A percentile compares a stretch with the other conserved stretches of the same genome.
phyloP scores from a whole-genome alignment of 2,329 filamentous ascomycete genomes.

The Neonectria neomacrospora region DNA sequence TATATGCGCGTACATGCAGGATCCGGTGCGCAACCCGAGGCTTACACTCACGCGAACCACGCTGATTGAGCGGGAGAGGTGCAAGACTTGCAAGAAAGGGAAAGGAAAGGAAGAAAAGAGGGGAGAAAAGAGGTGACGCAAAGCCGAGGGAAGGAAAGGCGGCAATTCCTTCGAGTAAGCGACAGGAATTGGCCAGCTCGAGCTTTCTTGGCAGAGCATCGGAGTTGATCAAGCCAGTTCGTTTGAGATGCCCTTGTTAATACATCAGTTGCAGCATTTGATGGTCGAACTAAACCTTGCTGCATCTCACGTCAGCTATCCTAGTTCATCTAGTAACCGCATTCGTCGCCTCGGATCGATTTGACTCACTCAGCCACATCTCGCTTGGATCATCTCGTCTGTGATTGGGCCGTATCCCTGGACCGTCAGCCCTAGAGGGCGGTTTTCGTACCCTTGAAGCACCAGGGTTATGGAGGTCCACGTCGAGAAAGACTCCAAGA shows the following conservation, averaged over 20 bases:
- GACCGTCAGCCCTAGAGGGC: background rate
- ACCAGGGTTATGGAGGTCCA: background rate
- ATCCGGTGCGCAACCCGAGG: background rate
- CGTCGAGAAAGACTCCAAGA: background rate
- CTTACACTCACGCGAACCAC: background rate
- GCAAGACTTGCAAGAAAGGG: background rate
- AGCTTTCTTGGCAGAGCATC: background rate
- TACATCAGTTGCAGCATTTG: no score
- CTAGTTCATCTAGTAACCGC: no score
- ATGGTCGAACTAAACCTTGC: no score
- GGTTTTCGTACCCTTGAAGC: background rate
- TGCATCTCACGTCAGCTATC: background rate
- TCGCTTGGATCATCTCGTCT: background rate
- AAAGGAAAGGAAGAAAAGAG: background rate
- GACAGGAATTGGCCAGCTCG: background rate
- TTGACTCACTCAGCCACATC: background rate
- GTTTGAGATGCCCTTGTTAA: no score
- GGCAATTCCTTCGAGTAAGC: background rate
- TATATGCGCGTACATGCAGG: background rate
- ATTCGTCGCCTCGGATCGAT: no score
- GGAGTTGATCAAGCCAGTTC: background rate
- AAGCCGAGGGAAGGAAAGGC: background rate
- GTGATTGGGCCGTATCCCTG: background rate
- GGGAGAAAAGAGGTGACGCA: background rate
- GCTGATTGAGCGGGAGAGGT: background rate